Evolutionary conservation across 371 early-diverging fungal genomes (phyloP), one percentile per base, ranked within the genome.

Genomic region (Smittium mucronatum): DNA sequence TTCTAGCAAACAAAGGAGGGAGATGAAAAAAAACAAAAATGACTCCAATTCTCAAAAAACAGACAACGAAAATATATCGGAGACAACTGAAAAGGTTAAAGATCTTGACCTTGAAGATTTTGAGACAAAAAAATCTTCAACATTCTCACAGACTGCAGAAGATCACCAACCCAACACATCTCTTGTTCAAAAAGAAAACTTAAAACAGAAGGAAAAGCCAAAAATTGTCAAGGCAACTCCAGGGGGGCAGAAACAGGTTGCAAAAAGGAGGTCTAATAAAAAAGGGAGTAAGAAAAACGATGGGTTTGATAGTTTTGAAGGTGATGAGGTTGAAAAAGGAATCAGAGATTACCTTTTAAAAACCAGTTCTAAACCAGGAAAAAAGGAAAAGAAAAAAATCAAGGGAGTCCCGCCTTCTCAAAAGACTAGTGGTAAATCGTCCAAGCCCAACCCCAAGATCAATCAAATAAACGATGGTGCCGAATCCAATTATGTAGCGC

Each of bases 181-280:
- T 30, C 5, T 15, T 30, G n/a, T 5, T n/a, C n/a, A 5, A 5
- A 61, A 61, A 61, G 5, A 5, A 11, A n/a, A n/a, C n/a, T n/a
- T n/a, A n/a, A 28, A 30, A 33, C 16, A 5, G 16, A 28, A 28
- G 63, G 31, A 28, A 61, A 61, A 61, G 26, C n/a, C n/a, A n/a
- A n/a, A n/a, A n/a, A n/a, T n/a, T n/a, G n/a, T n/a, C n/a, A n/a
- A n/a, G n/a, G n/a, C n/a, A n/a, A 11, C n/a, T 11, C 11, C 5
- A 11, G 26, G n/a, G 77, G 74, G 31, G 90, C 84, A 2, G 94
- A 95, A 75, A 94, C 95, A 78, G 93, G 93, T 70, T 95, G 96
- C 57, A 93, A 95, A 57, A 96, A 96, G 67, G 84, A 88, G 70
- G 74, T 91, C 58, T 86, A 90, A 68, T 85, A 93, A 85, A 86